A percentile compares a stretch with the other conserved stretches of the same genome.
These are phyloP conservation scores for Penicillium lividum DNA, from an alignment of 495 filamentous ascomycete genomes.

Conservation along the genomic window DNA sequence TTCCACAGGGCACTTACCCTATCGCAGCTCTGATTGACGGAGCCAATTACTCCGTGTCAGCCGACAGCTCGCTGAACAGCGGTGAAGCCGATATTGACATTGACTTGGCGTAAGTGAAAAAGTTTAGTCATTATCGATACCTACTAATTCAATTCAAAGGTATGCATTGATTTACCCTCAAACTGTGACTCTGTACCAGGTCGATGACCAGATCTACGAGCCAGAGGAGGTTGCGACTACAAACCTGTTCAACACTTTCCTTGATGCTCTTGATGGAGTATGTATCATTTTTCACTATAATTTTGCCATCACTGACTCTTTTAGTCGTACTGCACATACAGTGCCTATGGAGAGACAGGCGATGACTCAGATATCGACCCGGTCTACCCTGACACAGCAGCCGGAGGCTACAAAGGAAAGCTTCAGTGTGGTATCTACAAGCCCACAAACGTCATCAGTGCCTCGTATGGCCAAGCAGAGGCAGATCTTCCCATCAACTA, in stretches of 20 bases:
- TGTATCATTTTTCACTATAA: not conserved
- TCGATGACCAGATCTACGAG: conserved; percentile 52
- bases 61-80: conserved; percentile 26
- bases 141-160: conserved; percentile 9
- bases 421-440: conserved; percentile 64
- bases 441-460: conserved; percentile 62
- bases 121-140: not conserved
- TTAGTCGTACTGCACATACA: conserved; percentile 32
- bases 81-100: conserved; percentile 53
- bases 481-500: conserved; percentile 51
- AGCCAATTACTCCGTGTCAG: conserved; percentile 34
- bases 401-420: conserved; percentile 54
- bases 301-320: conserved; percentile 2
- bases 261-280: conserved; percentile 58
- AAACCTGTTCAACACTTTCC: conserved; percentile 51
- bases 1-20: conserved; percentile 45
- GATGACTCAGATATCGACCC: conserved; percentile 46
- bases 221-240: conserved; percentile 37
- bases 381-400: conserved; percentile 54
- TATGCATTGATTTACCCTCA: conserved; percentile 55
- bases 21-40: conserved; percentile 47
- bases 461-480: conserved; percentile 59
- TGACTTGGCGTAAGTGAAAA: conserved; percentile 37
- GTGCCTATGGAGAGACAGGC: conserved; percentile 49
- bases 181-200: conserved; percentile 56